Evolutionary conservation across 2,329 filamentous ascomycete genomes (phyloP), one percentile per base, ranked within the genome.

Genomic region (Verticillium nonalfalfae): DNA sequence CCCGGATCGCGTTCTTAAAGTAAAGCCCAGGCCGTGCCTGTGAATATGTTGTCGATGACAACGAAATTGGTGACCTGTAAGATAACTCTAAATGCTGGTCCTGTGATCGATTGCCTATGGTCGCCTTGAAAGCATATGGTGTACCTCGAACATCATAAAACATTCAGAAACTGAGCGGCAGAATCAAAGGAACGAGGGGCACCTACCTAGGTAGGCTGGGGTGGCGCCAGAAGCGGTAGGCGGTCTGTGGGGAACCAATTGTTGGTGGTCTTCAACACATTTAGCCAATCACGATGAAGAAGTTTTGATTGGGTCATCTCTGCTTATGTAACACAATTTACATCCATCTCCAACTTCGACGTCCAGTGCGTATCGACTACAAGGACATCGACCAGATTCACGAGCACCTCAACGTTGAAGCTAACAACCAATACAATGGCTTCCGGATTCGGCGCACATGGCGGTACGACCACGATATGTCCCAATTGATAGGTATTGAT

Each of bases 361-460:
- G 33, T 54, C 36, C 45, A 59, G n/a, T 26, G 45, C 18, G 45
- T 7, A 21, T 52, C 45, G 13, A 21, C 45, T 52, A 18, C n/a
- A 52, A 21, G 45, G 45, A 52, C 45, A 52, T 21, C 45, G 45
- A 21, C 45, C 45, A 52, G 45, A 18, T 18, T 26, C n/a, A 11
- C 18, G 18, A 52, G 18, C 21, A 52, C n/a, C 45, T 18, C 45
- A 52, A 52, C 38, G 45, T 58, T 58, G 57, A 45, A 38, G 35
- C 39, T 58, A 21, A 40, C 57, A 58, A 50, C 57, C 39, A 39
- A 70, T 68, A 73, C 66, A 72, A 94, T 94, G 90, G 83, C 90
- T 77, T 93, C 90, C 72, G 90, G 90, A 79, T 94, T 88, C 76
- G 90, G 90, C 76, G 82, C 96, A 76, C 83, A 86, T 75, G 90